phyloP scores from a whole-genome alignment of 2,329 filamentous ascomycete genomes.

The Diaporthe sp. region DNA sequence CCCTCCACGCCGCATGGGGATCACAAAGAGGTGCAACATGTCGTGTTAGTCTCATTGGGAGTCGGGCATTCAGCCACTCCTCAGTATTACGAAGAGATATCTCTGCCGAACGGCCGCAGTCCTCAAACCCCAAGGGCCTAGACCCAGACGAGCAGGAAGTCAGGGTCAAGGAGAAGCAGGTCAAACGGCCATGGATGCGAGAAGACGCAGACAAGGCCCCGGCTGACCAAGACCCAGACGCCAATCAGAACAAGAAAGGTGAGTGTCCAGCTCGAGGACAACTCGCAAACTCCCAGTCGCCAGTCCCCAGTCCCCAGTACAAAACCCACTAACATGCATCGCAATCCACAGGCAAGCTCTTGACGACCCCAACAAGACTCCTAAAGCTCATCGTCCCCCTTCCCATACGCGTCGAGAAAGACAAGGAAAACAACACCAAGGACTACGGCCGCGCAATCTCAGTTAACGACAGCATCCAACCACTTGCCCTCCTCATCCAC shows the following conservation, averaged over 20 bases:
- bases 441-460: slow-evolving; percentile 53
- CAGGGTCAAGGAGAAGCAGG: slow-evolving; percentile 66
- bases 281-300: background rate
- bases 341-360: slow-evolving; percentile 72
- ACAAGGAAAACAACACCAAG: slow-evolving; percentile 47
- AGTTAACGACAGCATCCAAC: slow-evolving; percentile 72
- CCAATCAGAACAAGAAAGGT: slow-evolving; percentile 51
- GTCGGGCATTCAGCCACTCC: slow-evolving; percentile 22
- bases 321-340: slow-evolving; percentile 13
- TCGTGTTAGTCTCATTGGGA: background rate
- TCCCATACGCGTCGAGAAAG: slow-evolving; percentile 59
- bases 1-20: background rate
- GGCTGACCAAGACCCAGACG: slow-evolving; percentile 46
- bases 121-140: slow-evolving; percentile 50
- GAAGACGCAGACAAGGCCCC: slow-evolving; percentile 65
- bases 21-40: background rate
- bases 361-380: slow-evolving; percentile 84
- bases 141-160: slow-evolving; percentile 55
- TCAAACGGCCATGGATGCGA: slow-evolving; percentile 75
- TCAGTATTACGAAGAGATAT: slow-evolving; percentile 32
- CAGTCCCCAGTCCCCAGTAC: background rate
- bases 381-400: slow-evolving; percentile 86
- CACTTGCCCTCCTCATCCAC: slow-evolving; percentile 86
- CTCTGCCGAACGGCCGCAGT: slow-evolving; percentile 47
- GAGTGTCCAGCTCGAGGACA: background rate